phyloP scores from a whole-genome alignment of 257 asterid species.

The Solanum megistacrolobum region DNA sequence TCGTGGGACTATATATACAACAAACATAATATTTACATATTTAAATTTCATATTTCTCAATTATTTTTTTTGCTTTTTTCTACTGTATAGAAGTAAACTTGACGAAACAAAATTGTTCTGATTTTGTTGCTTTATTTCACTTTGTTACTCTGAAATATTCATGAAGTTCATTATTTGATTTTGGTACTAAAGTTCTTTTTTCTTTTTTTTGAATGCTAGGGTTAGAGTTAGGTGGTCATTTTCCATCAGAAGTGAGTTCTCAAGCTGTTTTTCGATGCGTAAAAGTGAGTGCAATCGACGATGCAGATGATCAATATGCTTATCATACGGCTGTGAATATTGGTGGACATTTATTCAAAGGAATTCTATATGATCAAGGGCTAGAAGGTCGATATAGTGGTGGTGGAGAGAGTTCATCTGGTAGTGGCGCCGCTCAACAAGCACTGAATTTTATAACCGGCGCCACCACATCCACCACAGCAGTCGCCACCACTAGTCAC shows the following conservation, averaged over 20 bases:
- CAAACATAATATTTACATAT: not conserved
- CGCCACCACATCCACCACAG: not conserved
- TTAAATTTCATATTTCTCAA: too few relatives aligned
- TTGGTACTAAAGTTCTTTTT: not conserved
- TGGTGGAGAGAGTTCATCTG: conserved; percentile 28
- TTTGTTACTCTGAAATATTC: not conserved
- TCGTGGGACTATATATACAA: not conserved
- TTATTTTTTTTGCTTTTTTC: not conserved
- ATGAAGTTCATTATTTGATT: not conserved
- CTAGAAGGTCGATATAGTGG: conserved; percentile 28
- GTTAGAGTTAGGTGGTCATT: conserved; percentile 48
- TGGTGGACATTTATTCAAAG: conserved; percentile 69
- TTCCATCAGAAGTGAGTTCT: conserved; percentile 57
- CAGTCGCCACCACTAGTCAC: conserved; percentile 11
- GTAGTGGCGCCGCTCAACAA: conserved; percentile 24
- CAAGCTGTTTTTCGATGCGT: conserved; percentile 67
- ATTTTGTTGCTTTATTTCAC: not conserved
- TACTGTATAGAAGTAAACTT: not conserved
- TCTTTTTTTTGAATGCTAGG: conserved; percentile 20
- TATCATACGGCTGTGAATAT: conserved; percentile 70
- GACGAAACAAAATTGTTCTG: not conserved
- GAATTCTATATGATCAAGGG: conserved; percentile 75
- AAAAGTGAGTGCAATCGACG: conserved; percentile 53
- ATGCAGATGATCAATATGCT: conserved; percentile 57
- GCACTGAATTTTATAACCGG: conserved; percentile 24